These are phyloP conservation scores for Pinus taeda DNA, from an alignment of 75 land plant species.

Conservation along the genomic window DNA sequence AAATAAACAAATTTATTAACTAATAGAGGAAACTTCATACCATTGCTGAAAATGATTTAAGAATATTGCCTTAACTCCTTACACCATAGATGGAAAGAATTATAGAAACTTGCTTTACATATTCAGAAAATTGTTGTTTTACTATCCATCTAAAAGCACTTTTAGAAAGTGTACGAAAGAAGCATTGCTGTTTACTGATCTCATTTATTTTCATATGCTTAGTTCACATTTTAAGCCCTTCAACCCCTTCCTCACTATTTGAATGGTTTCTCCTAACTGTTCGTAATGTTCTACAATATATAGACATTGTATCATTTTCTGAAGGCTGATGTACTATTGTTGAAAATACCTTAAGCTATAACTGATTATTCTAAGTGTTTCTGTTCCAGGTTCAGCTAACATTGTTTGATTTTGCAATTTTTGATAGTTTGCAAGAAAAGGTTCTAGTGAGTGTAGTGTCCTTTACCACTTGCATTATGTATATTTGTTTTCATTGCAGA, in stretches of 20 bases:
- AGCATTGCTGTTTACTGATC: not conserved
- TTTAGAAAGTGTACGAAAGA: not conserved
- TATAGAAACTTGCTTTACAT: not conserved
- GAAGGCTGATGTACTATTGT: too few relatives aligned
- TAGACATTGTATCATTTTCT: too few relatives aligned
- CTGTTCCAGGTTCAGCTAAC: not conserved
- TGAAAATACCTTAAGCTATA: too few relatives aligned
- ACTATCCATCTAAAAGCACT: not conserved
- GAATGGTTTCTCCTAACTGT: too few relatives aligned
- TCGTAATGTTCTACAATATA: too few relatives aligned
- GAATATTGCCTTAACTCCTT: not conserved
- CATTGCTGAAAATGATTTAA: not conserved
- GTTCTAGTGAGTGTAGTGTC: not conserved
- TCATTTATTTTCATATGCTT: not conserved
- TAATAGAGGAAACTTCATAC: not conserved
- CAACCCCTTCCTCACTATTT: too few relatives aligned
- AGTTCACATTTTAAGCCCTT: too few relatives aligned
- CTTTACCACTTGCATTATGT: not conserved
- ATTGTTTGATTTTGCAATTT: conserved; percentile 1
- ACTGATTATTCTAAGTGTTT: not conserved
- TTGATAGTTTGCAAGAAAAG: not conserved
- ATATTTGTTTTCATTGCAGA: conserved; percentile 14
- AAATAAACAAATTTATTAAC: not conserved
- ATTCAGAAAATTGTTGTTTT: not conserved
- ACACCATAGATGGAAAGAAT: not conserved